A percentile compares a stretch with the other conserved stretches of the same genome.
These are phyloP conservation scores for Phaeosphaeriaceae sp. DNA, from an alignment of 2,329 filamentous ascomycete genomes.

Conservation along the genomic window DNA sequence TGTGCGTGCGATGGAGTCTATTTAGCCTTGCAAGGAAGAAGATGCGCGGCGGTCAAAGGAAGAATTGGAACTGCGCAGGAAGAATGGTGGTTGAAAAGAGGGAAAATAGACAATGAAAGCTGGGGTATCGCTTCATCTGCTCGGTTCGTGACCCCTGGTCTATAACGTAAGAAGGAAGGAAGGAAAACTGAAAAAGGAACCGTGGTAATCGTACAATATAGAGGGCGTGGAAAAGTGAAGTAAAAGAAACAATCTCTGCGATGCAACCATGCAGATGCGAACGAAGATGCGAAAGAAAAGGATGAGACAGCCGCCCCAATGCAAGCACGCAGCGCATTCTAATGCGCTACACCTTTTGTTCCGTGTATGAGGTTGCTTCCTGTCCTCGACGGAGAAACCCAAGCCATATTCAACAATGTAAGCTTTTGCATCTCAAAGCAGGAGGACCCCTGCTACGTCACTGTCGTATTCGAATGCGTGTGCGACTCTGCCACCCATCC, in stretches of 20 bases:
- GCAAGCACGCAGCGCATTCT: neutral
- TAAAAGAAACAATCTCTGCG: neutral
- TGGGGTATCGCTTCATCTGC: constrained; percentile 5
- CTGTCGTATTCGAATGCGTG: neutral
- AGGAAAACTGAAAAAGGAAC: neutral
- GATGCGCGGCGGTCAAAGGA: neutral
- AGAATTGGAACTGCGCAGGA: neutral
- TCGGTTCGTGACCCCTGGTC: constrained; percentile 3
- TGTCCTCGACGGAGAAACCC: no score
- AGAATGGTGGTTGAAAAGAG: neutral
- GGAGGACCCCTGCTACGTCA: neutral
- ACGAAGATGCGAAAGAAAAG: neutral
- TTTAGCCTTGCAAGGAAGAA: neutral
- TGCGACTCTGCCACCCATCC: neutral
- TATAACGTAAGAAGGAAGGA: neutral
- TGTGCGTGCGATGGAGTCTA: neutral
- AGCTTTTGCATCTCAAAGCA: no score
- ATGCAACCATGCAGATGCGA: neutral
- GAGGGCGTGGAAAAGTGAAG: neutral
- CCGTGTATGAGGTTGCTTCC: no score
- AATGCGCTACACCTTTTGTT: neutral
- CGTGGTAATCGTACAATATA: constrained; percentile 3
- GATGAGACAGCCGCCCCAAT: neutral
- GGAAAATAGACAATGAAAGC: neutral
- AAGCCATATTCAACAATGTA: no score